Conservation (phyloP, 1,139 yeast genomes). For the Diutina neorugosa region DNA sequence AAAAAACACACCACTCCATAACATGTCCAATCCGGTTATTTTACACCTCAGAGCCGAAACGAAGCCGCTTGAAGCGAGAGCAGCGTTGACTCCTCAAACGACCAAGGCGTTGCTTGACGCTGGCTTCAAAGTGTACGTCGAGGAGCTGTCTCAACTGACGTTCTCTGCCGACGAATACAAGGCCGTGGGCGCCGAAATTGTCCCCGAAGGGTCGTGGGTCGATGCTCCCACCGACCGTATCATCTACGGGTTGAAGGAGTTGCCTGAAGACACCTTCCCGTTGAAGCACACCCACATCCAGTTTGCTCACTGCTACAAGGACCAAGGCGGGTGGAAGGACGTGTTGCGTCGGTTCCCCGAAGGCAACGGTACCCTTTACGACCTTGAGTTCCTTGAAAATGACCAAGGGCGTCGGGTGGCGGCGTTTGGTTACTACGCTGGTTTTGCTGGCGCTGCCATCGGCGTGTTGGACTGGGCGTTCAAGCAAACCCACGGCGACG, state of each 20-base stretch:
- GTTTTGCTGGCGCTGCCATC: constrained; percentile 97
- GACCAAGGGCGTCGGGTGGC: constrained; percentile 97
- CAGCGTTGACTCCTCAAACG: constrained; percentile 88
- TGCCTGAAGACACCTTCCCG: constrained; percentile 93
- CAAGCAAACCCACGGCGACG: constrained; percentile 60
- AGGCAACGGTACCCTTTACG: constrained; percentile 85
- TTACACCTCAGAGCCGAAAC: constrained; percentile 90
- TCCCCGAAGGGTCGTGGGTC: constrained; percentile 89
- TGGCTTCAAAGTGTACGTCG: constrained; percentile 82
- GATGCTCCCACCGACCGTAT: constrained; percentile 82
- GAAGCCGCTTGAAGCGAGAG: constrained; percentile 94
- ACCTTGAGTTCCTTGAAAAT: constrained; percentile 86
- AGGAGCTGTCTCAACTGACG: constrained; percentile 74
- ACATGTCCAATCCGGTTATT: constrained; percentile 22
- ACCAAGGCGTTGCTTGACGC: constrained; percentile 75
- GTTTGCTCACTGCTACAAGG: constrained; percentile 96
- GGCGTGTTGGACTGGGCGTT: constrained; percentile 93
- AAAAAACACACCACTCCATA: neutral
- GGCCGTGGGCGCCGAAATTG: constrained; percentile 73
- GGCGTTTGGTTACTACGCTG: constrained; percentile 97
- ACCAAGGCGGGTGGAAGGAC: constrained; percentile 95
- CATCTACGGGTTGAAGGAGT: constrained; percentile 86
- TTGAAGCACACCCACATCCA: constrained; percentile 91
- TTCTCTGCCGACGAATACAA: constrained; percentile 68
- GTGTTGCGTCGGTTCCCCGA: constrained; percentile 80